Evolutionary conservation across 306 rosid genomes (phyloP), one percentile per base, ranked within the genome.

Genomic region (Leucaena leucocephala): DNA sequence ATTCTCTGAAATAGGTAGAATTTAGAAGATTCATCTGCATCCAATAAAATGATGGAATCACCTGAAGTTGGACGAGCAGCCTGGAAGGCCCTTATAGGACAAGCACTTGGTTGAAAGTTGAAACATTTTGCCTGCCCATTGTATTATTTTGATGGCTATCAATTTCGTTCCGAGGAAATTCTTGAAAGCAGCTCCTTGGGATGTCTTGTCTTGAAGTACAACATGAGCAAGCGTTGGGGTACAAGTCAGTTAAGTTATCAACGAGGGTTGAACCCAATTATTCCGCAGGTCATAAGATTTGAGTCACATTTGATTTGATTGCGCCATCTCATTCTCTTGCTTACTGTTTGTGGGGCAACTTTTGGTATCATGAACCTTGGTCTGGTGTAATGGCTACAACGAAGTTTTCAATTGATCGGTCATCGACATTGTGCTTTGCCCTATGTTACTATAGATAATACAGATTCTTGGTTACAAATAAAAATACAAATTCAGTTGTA

Each of bases 31-130:
- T 46, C 69, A 34, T 71, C 14, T 35, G 58, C 34, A 14, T 40
- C 68, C 3, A 8, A 10, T 57, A 43, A 68, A 36, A 38, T 71
- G 54, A 48, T 57, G 48, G 35, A 72, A 78, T 59, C 63, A n/a
- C 71, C 11, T 55, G 72, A 46, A 65, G 36, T 67, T 71, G 74
- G 80, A 74, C 77, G 67, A n/a, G 86, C 65, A 79, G 52, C 54
- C 35, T 72, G 43, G 85, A 78, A 73, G 83, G 55, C 46, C 50
- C 22, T 62, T 76, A 71, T 22, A 50, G 57, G 48, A 69, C 19
- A 61, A 49, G 45, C 35, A 46, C 35, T 12, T 49, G 3, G 54
- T 39, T 45, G 63, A 50, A 64, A 49, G 54, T 39, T 45, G 63
- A 50, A 64, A 49, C 33, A 57, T 12, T 68, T n/a, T 10, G 43